Conservation (phyloP, 495 filamentous ascomycete genomes). For the Penicillium bovifimosum region DNA sequence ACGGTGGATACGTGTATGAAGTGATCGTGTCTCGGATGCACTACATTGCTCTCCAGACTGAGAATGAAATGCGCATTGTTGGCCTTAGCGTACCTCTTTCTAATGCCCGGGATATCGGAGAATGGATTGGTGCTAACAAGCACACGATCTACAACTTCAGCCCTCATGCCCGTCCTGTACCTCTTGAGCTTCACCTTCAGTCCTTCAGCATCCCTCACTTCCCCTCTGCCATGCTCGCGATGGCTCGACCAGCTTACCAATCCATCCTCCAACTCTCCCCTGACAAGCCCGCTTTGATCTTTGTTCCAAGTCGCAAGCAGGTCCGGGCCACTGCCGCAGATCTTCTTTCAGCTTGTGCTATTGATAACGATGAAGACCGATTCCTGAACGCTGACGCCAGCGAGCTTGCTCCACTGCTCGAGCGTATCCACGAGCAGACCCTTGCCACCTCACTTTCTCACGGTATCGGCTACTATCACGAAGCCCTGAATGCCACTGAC, state of each 20-base stretch:
- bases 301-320: slow-evolving; percentile 91
- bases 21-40: slow-evolving; percentile 96
- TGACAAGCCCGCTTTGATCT: slow-evolving; percentile 84
- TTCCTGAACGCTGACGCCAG: slow-evolving; percentile 79
- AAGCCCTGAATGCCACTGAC: slow-evolving; percentile 81
- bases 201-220: slow-evolving; percentile 95
- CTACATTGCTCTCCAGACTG: slow-evolving; percentile 83
- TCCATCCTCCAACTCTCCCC: slow-evolving; percentile 78
- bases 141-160: slow-evolving; percentile 99
- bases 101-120: slow-evolving; percentile 87
- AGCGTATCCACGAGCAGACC: slow-evolving; percentile 74
- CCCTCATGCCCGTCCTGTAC: slow-evolving; percentile 78
- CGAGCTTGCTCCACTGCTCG: slow-evolving; percentile 75
- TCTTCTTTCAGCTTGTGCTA: slow-evolving; percentile 73
- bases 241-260: slow-evolving; percentile 89
- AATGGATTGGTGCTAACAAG: slow-evolving; percentile 99
- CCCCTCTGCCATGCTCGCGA: slow-evolving; percentile 95
- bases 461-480: slow-evolving; percentile 96
- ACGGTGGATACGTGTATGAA: slow-evolving; percentile 87
- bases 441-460: slow-evolving; percentile 89
- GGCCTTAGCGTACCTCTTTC: slow-evolving; percentile 89
- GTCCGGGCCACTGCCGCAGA: slow-evolving; percentile 85
- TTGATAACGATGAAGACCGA: slow-evolving; percentile 88
- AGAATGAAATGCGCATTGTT: slow-evolving; percentile 79
- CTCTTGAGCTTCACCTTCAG: slow-evolving; percentile 90